phyloP scores from a whole-genome alignment of 331 rosid genomes.

The Rosa hybrid region DNA sequence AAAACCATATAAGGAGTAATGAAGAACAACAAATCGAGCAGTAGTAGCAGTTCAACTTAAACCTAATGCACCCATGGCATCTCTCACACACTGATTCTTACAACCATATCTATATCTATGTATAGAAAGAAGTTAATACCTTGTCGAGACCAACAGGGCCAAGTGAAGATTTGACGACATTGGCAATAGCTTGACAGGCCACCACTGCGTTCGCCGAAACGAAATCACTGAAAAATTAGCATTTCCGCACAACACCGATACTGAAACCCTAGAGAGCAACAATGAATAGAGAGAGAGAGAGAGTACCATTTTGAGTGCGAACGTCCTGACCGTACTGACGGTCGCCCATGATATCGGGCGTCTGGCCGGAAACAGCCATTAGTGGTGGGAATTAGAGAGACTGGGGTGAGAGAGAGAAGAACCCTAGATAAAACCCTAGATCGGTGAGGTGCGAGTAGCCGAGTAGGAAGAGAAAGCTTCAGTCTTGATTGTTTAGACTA shows the following conservation, averaged over 20 bases:
- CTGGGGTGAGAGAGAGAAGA: not conserved
- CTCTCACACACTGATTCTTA: not conserved
- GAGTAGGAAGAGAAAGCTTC: not conserved
- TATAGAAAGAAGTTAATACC: slow-evolving; percentile 39
- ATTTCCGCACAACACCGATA: not conserved
- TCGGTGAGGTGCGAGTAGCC: slow-evolving; percentile 15
- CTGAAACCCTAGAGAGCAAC: not conserved
- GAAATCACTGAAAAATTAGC: slow-evolving; percentile 5
- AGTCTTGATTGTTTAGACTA: slow-evolving; percentile 1
- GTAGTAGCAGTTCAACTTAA: not conserved
- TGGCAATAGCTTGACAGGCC: slow-evolving; percentile 92
- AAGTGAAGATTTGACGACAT: slow-evolving; percentile 85
- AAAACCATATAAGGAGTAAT: not conserved
- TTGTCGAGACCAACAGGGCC: slow-evolving; percentile 99
- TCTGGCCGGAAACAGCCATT: slow-evolving; percentile 44
- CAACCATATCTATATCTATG: not conserved
- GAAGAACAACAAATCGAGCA: not conserved
- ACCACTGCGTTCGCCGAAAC: slow-evolving; percentile 49
- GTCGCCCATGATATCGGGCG: slow-evolving; percentile 62
- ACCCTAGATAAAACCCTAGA: slow-evolving; percentile 32
- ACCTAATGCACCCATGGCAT: not conserved
- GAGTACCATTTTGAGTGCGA: slow-evolving; percentile 83
- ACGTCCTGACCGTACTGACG: slow-evolving; percentile 69
- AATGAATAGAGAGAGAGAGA: not conserved
- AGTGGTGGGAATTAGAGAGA: not conserved